Evolutionary conservation across 176 grass and related monocot genomes (phyloP), one percentile per base, ranked within the genome.

Genomic region (Otatea glauca): DNA sequence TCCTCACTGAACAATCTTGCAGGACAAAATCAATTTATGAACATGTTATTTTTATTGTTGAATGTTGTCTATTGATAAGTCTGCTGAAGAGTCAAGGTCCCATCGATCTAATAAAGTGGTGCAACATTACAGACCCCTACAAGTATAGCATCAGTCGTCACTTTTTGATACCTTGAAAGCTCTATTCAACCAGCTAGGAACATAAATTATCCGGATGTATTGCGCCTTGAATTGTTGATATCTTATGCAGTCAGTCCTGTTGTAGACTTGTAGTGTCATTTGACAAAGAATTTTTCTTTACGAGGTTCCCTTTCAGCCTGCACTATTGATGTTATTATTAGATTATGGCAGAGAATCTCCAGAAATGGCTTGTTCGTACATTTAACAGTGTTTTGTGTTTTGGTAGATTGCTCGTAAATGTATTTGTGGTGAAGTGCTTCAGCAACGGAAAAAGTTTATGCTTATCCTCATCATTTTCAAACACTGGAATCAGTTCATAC

Each of bases 401-500:
- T 5, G 23, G 25, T 63, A 50, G 23, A 65, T 43, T 76, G 15
- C 13, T 68, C 18, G 18, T 25, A 58, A n/a, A 37, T 16, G 9
- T 60, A 75, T 44, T 37, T 78, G 72, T 53, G 5, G 54, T 32
- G 11, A 61, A 83, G 37, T 18, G 2, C 21, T 51, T 23, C 13
- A 15, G 35, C 23, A 73, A 18, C 0, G 4, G 8, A 38, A 56
- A 79, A 74, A 0, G 0, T 25, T 59, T 27, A 38, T 2, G 9
- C 7, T 70, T 63, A 10, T 80, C 50, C 15, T 60, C 25, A 84
- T 65, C 61, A 12, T 68, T 51, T 68, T 51, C 60, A 56, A 65
- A 56, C 24, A 56, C 2, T 16, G 7, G 45, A 6, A 67, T 20
- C 21, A 17, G 13, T 51, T 60, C 72, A 17, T 29, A 34, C 10